phyloP scores from a whole-genome alignment of 768 basidiomycete species.

The Russula compacta region DNA sequence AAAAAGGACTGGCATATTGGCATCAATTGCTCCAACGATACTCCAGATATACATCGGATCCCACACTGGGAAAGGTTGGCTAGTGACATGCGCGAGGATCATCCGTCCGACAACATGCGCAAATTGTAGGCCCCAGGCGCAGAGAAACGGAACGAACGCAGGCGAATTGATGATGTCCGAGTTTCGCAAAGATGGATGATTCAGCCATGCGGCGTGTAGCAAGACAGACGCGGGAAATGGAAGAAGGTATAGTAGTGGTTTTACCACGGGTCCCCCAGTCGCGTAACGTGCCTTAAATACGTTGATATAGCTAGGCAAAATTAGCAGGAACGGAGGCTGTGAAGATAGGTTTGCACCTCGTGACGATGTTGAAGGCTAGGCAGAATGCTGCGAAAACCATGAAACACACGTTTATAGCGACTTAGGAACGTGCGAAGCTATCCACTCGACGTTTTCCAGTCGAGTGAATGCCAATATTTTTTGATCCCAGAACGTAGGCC shows the following conservation, averaged over 20 bases:
- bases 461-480: slow-evolving; percentile 50
- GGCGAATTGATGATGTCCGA: slow-evolving; percentile 68
- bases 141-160: slow-evolving; percentile 79
- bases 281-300: slow-evolving; percentile 54
- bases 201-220: slow-evolving; percentile 79
- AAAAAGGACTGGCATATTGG: slow-evolving; percentile 61
- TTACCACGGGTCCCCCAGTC: slow-evolving; percentile 33
- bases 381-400: slow-evolving; percentile 70
- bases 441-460: slow-evolving; percentile 41
- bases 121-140: slow-evolving; percentile 89
- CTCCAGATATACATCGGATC: slow-evolving; percentile 85
- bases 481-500: slow-evolving; percentile 75
- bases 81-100: slow-evolving; percentile 89
- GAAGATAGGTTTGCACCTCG: slow-evolving; percentile 37
- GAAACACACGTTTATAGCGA: slow-evolving; percentile 78
- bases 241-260: slow-evolving; percentile 64
- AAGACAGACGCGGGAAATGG: slow-evolving; percentile 66
- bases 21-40: slow-evolving; percentile 68
- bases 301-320: slow-evolving; percentile 58
- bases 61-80: slow-evolving; percentile 74
- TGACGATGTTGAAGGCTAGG: slow-evolving; percentile 71
- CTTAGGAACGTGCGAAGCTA: slow-evolving; percentile 47
- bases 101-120: slow-evolving; percentile 86
- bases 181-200: slow-evolving; percentile 49
- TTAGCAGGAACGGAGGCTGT: neutral